Evolutionary conservation across 352 stramenopile species (phyloP), one percentile per base, ranked within the genome.

Genomic region (Phytopythium montanum): DNA sequence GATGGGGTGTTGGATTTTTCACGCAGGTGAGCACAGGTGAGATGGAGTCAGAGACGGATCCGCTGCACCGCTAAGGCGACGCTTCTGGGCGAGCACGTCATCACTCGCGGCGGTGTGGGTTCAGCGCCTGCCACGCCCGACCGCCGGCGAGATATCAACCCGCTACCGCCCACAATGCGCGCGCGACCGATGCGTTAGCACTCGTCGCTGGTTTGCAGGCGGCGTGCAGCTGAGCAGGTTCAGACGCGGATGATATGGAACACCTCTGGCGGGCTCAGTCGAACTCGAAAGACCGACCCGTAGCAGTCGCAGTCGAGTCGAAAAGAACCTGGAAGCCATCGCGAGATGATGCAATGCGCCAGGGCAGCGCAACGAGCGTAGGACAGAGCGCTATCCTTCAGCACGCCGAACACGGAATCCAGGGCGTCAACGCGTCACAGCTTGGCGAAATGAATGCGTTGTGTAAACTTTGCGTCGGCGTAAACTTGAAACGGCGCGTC

Each of bases 191-290:
- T 46, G 33, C 39, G 18, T 25, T 46, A 38, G 9, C 14, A 16
- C 19, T 46, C 9, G 18, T n/a, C 19, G 39, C 39, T 25, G 39
- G 19, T n/a, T 6, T n/a, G 39, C 7, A 23, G 39, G 7, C 25
- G 19, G 39, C 0, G 5, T 5, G 19, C 14, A 46, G 39, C 39
- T 14, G 39, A n/a, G 38, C 38, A 8, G 38, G 39, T 49, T 49
- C 42, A 49, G 42, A 7, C 8, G 21, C 10, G 42, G 9, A 49
- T 49, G 42, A 49, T 49, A 49, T 49, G 42, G 42, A 49, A 49
- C n/a, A 10, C 21, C 9, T 49, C 10, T 6, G 5, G 18, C 8
- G 13, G n/a, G 21, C 33, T 14, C 39, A 46, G 25, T 26, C 8
- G 1, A 26, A 21, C 39, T 3, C 6, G 5, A 21, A 10, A 25